Evolutionary conservation across 805 yeast species (phyloP).

Genomic region (Myxozyma sirexii): DNA sequence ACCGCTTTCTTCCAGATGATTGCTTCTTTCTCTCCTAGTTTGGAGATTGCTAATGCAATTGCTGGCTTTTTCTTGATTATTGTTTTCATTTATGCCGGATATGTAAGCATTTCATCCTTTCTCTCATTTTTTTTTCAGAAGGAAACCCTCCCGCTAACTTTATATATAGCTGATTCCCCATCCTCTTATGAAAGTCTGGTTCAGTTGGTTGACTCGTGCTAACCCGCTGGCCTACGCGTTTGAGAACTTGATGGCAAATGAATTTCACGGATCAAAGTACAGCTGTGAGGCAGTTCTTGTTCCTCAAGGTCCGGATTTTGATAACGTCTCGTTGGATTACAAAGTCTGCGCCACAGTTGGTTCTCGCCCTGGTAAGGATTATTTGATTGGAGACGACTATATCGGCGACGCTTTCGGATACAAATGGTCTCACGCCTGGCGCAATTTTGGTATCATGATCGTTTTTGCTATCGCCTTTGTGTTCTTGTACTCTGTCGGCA

Average conservation of each 20-base stretch:
- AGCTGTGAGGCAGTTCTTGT: conserved; percentile 52
- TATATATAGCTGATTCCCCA: conserved; percentile 48
- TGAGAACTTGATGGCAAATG: conserved; percentile 67
- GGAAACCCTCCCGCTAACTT: no score
- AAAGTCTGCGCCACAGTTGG: conserved; percentile 63
- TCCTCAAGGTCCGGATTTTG: conserved; percentile 63
- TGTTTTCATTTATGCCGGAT: conserved; percentile 51
- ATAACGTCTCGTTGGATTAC: conserved; percentile 43
- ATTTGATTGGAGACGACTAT: conserved; percentile 64
- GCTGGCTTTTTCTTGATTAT: conserved; percentile 50
- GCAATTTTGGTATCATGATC: conserved; percentile 71
- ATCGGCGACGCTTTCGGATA: conserved; percentile 54
- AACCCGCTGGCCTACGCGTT: conserved; percentile 61
- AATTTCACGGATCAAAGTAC: conserved; percentile 61
- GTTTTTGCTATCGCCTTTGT: conserved; percentile 52
- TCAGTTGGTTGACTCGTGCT: conserved; percentile 63
- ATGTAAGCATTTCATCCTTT: conserved; percentile 28
- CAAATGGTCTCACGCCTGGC: conserved; percentile 67
- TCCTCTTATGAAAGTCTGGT: conserved; percentile 69
- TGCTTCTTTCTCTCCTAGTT: conserved; percentile 41
- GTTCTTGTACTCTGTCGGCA: conserved; percentile 39
- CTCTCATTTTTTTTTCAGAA: conserved; percentile 42
- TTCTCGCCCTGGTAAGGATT: conserved; percentile 53
- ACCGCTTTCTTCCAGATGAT: conserved; percentile 53
- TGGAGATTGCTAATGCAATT: conserved; percentile 51